A percentile compares a stretch with the other conserved stretches of the same genome.
Conservation (phyloP, 768 basidiomycete genomes). For the Lactifluus echinatus region DNA sequence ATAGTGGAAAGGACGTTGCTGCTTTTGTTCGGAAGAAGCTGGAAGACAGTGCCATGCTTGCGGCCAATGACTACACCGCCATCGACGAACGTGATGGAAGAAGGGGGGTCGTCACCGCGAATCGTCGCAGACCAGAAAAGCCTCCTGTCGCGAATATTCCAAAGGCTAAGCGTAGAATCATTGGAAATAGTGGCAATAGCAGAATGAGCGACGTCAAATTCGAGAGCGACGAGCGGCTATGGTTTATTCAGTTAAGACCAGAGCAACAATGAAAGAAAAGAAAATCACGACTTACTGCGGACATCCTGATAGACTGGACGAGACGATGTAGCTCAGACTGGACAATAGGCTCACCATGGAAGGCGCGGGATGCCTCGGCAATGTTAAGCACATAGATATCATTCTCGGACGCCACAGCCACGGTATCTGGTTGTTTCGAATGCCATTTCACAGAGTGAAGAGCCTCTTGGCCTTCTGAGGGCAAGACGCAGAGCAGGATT, state of each 20-base stretch:
- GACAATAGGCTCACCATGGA: conserved; percentile 56
- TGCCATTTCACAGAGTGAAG: conserved; percentile 86
- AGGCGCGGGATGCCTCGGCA: conserved; percentile 46
- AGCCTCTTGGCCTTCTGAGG: conserved; percentile 48
- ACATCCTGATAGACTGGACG: conserved; percentile 55
- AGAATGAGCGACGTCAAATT: conserved; percentile 71
- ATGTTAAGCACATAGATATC: conserved; percentile 73
- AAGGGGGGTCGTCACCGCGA: conserved; percentile 71
- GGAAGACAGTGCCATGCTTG: conserved; percentile 78
- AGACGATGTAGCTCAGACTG: conserved; percentile 65
- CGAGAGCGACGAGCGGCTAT: conserved; percentile 74
- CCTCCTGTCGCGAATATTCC: conserved; percentile 71
- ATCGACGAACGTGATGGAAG: conserved; percentile 78
- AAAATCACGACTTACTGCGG: conserved; percentile 47
- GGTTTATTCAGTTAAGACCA: not conserved
- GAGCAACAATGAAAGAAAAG: not conserved
- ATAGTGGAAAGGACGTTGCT: conserved; percentile 69
- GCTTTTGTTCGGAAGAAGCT: conserved; percentile 67
- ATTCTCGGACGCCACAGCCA: conserved; percentile 76
- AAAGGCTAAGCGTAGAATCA: conserved; percentile 72
- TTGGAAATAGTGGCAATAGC: conserved; percentile 76
- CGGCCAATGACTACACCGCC: conserved; percentile 79
- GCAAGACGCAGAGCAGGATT: conserved; percentile 60
- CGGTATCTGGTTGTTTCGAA: conserved; percentile 67
- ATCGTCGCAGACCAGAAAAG: conserved; percentile 72